Percentiles rank a stretch among this genome's conserved stretches.
phyloP scores from a whole-genome alignment of 2,329 filamentous ascomycete genomes.

The Lachnum nothofagi region DNA sequence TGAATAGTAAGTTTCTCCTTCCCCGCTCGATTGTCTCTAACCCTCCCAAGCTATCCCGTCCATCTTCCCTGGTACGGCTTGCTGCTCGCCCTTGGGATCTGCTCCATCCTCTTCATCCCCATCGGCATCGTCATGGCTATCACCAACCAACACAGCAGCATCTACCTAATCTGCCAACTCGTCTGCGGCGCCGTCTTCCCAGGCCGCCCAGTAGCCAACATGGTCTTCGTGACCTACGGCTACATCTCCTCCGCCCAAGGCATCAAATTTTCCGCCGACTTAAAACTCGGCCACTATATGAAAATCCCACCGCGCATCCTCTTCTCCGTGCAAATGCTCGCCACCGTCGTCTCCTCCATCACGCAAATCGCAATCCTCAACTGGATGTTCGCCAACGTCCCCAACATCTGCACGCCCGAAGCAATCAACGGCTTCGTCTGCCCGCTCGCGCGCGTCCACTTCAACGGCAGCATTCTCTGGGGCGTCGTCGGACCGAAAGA shows the following conservation, averaged over 20 bases:
- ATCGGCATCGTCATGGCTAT: slow-evolving; percentile 92
- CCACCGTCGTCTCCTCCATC: slow-evolving; percentile 69
- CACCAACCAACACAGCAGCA: slow-evolving; percentile 81
- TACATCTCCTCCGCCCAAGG: slow-evolving; percentile 87
- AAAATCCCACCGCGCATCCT: slow-evolving; percentile 76
- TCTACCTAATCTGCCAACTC: slow-evolving; percentile 81
- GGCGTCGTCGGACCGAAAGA: slow-evolving; percentile 77
- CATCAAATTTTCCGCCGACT: slow-evolving; percentile 80
- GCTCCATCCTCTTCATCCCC: slow-evolving; percentile 77
- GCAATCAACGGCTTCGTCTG: slow-evolving; percentile 87
- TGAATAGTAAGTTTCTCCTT: slow-evolving; percentile 59
- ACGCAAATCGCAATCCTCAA: slow-evolving; percentile 82
- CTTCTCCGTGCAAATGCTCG: slow-evolving; percentile 72
- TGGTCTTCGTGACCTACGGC: slow-evolving; percentile 89
- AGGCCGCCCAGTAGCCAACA: slow-evolving; percentile 80
- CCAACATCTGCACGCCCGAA: slow-evolving; percentile 68
- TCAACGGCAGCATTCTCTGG: slow-evolving; percentile 87
- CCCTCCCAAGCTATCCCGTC: slow-evolving; percentile 63
- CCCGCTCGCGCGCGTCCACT: slow-evolving; percentile 80
- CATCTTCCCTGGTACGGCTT: slow-evolving; percentile 84
- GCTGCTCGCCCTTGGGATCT: slow-evolving; percentile 71
- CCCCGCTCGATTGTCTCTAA: slow-evolving; percentile 18
- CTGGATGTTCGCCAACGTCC: slow-evolving; percentile 81
- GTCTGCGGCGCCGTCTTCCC: slow-evolving; percentile 79
- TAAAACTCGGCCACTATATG: slow-evolving; percentile 86